Base-by-base conservation (phyloP, 495 filamentous ascomycete genomes). In the Jackrogersella multiformis region DNA sequence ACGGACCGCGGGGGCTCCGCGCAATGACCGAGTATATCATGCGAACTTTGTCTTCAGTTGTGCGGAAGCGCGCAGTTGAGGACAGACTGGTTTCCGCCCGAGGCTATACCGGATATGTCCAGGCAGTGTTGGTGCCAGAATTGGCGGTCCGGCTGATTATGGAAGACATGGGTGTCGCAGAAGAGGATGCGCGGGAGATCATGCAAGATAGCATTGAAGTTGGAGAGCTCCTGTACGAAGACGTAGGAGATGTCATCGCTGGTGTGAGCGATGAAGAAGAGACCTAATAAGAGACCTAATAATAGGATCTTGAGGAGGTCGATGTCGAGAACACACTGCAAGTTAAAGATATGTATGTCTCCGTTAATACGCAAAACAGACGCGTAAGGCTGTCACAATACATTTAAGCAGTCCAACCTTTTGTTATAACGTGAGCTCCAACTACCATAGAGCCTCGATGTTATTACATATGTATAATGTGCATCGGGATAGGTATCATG, bases 71-170 rank as follows among this genome's bases (percentile, higher is more conserved):
- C 41, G 86, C 89, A 7, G 74, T 84, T 13, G 80, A 81, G 49
- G 94, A 97, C 74, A 78, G 79, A 36, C 79, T 96, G 10, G 82
- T 97, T 45, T 86, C 90, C 9, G 81, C 82, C 0, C 82, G 89
- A 21, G 91, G 92, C 8, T 82, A 91, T 24, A 87, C 86, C 12
- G 85, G 83, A 15, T 99, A 92, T 68, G 86, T 97, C 6, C 93
- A 97, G 76, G 80, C 82, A 0, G 95, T 98, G 2, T 78, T 97
- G 39, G 93, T 96, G 12, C 94, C 94, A 0, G 95, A 99, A 73
- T 74, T 97, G 48, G 86, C 90, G 4, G 81, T 92, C 1, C 77
- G 79, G 64, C 82, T 99, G 15, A 89, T 98, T 23, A 90, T 85
- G 80, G 90, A 97, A 65, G 95, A 99, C 71, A 91, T 97, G 90